phyloP scores from a whole-genome alignment of 225 moss, liverwort and hornwort species.

The Sphagnum tenellum region DNA sequence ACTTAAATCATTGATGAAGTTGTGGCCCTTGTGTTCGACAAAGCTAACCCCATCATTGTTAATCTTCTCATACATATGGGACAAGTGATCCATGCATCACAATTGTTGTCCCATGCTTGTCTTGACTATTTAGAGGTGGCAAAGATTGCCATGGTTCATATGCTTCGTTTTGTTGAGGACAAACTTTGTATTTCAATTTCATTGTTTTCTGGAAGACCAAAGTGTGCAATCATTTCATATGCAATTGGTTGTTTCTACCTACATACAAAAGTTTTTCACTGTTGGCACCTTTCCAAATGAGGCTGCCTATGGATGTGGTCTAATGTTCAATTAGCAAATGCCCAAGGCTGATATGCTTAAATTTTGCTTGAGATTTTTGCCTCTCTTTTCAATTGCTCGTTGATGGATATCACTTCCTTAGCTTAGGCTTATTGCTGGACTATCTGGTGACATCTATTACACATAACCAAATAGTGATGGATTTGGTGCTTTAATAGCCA shows the following conservation, averaged over 20 bases:
- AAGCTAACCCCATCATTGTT: background rate
- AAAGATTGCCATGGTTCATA: too few species aligned
- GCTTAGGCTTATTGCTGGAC: too few species aligned
- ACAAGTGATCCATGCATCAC: background rate
- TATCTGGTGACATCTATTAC: too few species aligned
- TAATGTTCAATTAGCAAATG: too few species aligned
- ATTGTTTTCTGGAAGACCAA: background rate
- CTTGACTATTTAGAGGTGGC: background rate
- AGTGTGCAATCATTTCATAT: background rate
- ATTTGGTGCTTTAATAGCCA: too few species aligned
- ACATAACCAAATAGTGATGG: too few species aligned
- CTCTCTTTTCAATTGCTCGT: too few species aligned
- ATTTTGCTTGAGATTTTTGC: too few species aligned
- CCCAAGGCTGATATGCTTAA: too few species aligned
- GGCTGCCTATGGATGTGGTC: too few species aligned
- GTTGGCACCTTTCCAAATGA: too few species aligned
- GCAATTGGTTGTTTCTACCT: background rate
- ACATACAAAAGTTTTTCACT: background rate
- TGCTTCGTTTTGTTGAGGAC: background rate
- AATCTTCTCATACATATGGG: background rate
- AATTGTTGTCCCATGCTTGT: background rate
- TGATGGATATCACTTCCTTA: too few species aligned
- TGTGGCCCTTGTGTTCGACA: background rate
- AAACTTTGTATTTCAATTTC: background rate
- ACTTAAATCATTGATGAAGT: background rate